Evolutionary conservation across 129 eudicot species (phyloP), one percentile per base, ranked within the genome.

Genomic region (Artemisia annua): DNA sequence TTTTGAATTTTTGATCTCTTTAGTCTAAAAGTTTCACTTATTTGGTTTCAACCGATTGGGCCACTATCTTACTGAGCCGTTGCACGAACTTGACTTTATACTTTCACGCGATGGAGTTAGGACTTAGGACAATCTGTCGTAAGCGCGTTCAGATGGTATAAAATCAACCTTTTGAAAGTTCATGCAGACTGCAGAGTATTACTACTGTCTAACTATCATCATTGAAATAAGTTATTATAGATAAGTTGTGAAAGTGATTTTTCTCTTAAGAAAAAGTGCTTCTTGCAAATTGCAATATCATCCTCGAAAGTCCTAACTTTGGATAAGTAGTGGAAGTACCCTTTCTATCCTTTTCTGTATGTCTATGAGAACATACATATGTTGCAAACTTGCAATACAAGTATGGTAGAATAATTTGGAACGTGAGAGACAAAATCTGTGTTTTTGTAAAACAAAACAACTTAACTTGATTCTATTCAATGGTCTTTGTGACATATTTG

Each of bases 221-320:
- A 5, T 52, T 11, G 57, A 15, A 12, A 15, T 52, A 16, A 52
- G 57, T 3, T 15, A 52, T 52, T 52, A 57, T 20, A 57, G 11
- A 7, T 39, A 62, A 32, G 14, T 22, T 18, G 56, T 20, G 32
- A 73, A 11, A 12, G 39, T 73, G 70, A 18, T 17, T 28, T 48
- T 73, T 62, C 75, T 71, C 13, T 7, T 11, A 2, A 18, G n/a
- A 32, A 54, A 51, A 70, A 35, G 16, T 51, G 70, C 18, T 72
- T 72, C 11, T 39, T 39, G 46, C 46, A 39, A 7, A 44, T 28
- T 75, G 66, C 26, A 13, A 26, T 54, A 66, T 59, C 46, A 24
- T 72, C 77, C 56, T 72, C 48, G 59, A 51, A 68, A 7, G 28
- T 20, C 10, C 48, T 68, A 68, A 50, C 46, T 51, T 50, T 15